phyloP scores from a whole-genome alignment of 257 asterid genomes.

The Nicotiana otophora region DNA sequence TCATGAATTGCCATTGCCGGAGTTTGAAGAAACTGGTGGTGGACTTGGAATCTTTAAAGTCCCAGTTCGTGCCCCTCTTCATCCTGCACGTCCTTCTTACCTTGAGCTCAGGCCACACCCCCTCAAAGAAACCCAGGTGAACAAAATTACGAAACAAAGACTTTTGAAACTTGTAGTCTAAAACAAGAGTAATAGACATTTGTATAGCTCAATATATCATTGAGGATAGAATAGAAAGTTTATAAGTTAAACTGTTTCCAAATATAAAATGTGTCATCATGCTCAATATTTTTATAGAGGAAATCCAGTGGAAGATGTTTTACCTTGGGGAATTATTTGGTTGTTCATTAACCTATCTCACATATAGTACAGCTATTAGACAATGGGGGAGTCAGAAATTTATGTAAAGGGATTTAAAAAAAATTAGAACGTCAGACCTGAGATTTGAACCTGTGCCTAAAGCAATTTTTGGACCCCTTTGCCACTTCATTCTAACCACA shows the following conservation, averaged over 20 bases:
- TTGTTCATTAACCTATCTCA: background rate
- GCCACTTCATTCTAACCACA: too few species aligned
- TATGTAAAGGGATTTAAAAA: too few species aligned
- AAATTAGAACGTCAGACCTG: too few species aligned
- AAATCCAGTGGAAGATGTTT: background rate
- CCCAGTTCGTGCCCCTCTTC: constrained; percentile 50
- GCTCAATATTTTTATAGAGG: background rate
- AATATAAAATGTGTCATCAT: background rate
- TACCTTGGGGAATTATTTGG: background rate
- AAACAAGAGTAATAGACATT: too few species aligned
- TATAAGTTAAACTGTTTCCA: too few species aligned
- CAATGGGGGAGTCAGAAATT: too few species aligned
- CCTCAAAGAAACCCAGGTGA: constrained; percentile 63
- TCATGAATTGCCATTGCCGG: constrained; percentile 28
- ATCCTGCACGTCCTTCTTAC: constrained; percentile 55
- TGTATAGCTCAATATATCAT: too few species aligned
- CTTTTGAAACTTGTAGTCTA: too few species aligned
- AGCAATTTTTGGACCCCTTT: too few species aligned
- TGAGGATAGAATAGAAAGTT: too few species aligned
- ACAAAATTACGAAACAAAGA: too few species aligned
- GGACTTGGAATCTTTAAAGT: constrained; percentile 48
- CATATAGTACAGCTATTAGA: background rate
- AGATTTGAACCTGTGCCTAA: too few species aligned
- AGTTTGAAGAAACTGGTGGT: constrained; percentile 53
- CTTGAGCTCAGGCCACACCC: constrained; percentile 75